These are phyloP conservation scores for Nectriaceae sp. DNA, from an alignment of 2,329 filamentous ascomycete genomes.

Conservation along the genomic window DNA sequence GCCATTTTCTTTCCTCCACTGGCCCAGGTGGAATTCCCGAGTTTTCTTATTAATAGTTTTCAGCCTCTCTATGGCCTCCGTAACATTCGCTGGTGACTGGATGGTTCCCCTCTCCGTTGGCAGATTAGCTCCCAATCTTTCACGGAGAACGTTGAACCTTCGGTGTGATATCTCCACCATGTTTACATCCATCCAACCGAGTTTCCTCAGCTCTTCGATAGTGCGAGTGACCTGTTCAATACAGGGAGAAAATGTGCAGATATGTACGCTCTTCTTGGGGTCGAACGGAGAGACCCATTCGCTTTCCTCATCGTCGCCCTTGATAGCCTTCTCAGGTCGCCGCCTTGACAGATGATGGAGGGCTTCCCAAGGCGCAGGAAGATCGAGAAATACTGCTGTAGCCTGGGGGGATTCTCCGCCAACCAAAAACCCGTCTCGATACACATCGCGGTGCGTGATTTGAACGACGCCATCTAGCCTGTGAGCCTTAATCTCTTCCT, in stretches of 20 bases:
- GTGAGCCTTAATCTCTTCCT: conserved; percentile 69
- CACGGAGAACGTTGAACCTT: conserved; percentile 78
- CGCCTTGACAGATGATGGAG: conserved; percentile 71
- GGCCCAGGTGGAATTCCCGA: conserved; percentile 60
- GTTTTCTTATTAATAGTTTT: conserved; percentile 72
- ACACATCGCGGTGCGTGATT: conserved; percentile 79
- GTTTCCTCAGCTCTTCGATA: conserved; percentile 73
- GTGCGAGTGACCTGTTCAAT: conserved; percentile 94
- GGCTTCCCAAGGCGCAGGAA: conserved; percentile 81
- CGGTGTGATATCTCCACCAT: conserved; percentile 89
- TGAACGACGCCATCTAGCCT: conserved; percentile 65
- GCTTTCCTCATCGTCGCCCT: conserved; percentile 23
- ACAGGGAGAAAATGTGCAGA: conserved; percentile 96
- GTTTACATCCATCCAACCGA: conserved; percentile 88
- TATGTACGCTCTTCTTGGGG: conserved; percentile 68
- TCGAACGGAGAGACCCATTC: conserved; percentile 66
- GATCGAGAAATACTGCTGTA: conserved; percentile 74
- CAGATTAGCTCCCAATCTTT: conserved; percentile 71
- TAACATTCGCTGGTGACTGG: conserved; percentile 70
- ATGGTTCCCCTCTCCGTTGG: conserved; percentile 70
- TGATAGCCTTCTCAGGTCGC: conserved; percentile 26
- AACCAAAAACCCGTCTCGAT: conserved; percentile 71
- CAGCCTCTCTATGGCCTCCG: conserved; percentile 75
- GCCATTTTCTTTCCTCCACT: conserved; percentile 19
- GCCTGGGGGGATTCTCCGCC: conserved; percentile 62